Conservation (phyloP, 768 basidiomycete species). For the Lactarius akahatsu region DNA sequence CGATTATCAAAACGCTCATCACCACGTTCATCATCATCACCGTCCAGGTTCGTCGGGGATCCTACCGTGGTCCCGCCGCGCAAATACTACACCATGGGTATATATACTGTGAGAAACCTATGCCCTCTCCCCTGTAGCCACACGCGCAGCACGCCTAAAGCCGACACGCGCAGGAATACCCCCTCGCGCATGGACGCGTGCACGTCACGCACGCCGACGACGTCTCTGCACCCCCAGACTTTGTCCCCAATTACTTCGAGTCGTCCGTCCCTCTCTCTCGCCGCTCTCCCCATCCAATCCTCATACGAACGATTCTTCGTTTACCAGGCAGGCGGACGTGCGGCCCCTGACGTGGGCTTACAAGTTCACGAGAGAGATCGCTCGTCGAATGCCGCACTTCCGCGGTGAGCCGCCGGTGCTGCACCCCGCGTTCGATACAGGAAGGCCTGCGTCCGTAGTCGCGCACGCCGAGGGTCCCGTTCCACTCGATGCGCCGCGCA, state of each 20-base stretch:
- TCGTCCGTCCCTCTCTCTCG: constrained; percentile 48
- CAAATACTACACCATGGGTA: constrained; percentile 26
- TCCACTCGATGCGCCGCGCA: constrained; percentile 33
- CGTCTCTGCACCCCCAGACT: constrained; percentile 27
- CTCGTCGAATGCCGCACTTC: constrained; percentile 48
- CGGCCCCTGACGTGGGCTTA: constrained; percentile 50
- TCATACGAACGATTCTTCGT: constrained; percentile 27
- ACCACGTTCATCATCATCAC: background rate
- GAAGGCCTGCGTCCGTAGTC: constrained; percentile 32
- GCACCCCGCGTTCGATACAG: constrained; percentile 36
- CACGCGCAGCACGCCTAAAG: background rate
- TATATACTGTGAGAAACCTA: constrained; percentile 16
- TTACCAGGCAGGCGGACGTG: constrained; percentile 34
- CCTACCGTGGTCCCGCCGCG: constrained; percentile 15
- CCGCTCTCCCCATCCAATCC: constrained; percentile 35
- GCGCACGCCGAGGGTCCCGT: constrained; percentile 28
- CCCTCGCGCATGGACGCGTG: constrained; percentile 27
- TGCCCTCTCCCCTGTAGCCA: background rate
- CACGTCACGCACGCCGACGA: constrained; percentile 30
- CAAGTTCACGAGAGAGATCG: constrained; percentile 53
- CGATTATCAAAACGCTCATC: background rate
- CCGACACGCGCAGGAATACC: constrained; percentile 20
- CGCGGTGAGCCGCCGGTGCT: constrained; percentile 34
- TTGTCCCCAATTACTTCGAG: constrained; percentile 37
- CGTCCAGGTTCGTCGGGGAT: constrained; percentile 28